Evolutionary conservation across 208 protist species (phyloP), one percentile per base, ranked within the genome.

Genomic region (Naegleria lovaniensis): DNA sequence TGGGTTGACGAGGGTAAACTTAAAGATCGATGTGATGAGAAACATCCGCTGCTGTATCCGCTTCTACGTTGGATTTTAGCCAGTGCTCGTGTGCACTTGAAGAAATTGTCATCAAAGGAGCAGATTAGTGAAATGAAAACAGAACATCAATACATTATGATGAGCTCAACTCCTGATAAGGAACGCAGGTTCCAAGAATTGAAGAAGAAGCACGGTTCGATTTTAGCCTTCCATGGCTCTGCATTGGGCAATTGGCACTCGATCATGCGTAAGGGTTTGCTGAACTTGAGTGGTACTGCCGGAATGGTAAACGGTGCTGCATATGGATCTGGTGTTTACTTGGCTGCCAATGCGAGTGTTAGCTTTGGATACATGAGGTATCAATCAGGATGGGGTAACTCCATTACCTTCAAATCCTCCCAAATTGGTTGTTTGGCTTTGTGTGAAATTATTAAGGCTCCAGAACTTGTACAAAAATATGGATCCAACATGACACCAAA

Each of bases 221-320:
- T 91, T 48, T 94, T 93, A 25, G 93, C 93, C 0, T 95, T 93
- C 75, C 93, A 95, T 91, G 93, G 93, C 39, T 93, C 90, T 48
- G 51, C 83, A 38, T 86, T 93, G 16, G 90, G 93, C 40, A 94
- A 95, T 76, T 95, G 93, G 93, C 93, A 94, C 55, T 36, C 55
- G 41, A 95, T 95, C 41, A 88, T 94, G 36, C 86, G 92, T 22
- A 92, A 92, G 2, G 93, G 93, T 33, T 90, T 94, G 33, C 33
- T 59, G 11, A 94, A 94, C 38, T 33, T 88, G 58, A 90, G 58
- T 36, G 90, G 90, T 39, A 94, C 93, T 22, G 83, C 76, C 19
- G 58, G 91, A 38, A 67, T 92, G 87, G 52, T 94, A 0, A 88
- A 94, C 86, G 93, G 93, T 25, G 92, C 93, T n/a, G 93, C 93